These are phyloP conservation scores for Craspedostauros australis DNA, from an alignment of 108 stramenopile genomes.

Conservation along the genomic window DNA sequence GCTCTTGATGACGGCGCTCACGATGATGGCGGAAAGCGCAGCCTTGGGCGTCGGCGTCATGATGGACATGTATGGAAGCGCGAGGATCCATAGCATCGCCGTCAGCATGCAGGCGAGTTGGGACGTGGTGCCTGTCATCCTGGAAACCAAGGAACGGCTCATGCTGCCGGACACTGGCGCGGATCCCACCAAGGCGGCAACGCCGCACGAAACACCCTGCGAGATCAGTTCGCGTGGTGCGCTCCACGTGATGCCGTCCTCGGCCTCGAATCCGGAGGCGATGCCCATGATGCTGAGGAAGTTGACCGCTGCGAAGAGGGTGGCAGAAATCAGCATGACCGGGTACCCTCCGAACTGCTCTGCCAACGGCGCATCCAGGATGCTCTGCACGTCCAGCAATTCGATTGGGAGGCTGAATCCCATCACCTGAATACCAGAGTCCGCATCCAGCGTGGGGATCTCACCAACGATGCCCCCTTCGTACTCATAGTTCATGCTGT, in stretches of 20 bases:
- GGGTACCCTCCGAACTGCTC: conserved; percentile 55
- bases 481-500: conserved; percentile 54
- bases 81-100: conserved; percentile 63
- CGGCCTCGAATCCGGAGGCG: conserved; percentile 70
- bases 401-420: conserved; percentile 45
- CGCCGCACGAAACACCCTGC: conserved; percentile 65
- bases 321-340: conserved; percentile 42
- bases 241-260: conserved; percentile 69
- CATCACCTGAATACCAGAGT: conserved; percentile 52
- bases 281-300: conserved; percentile 76
- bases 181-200: conserved; percentile 61
- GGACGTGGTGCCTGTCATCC: conserved; percentile 74
- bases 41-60: conserved; percentile 76
- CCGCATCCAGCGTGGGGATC: conserved; percentile 53
- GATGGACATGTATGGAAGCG: conserved; percentile 77
- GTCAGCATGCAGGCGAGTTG: conserved; percentile 67
- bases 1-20: conserved; percentile 65
- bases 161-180: conserved; percentile 75
- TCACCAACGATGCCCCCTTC: conserved; percentile 73
- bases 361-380: conserved; percentile 49
- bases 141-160: conserved; percentile 65
- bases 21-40: conserved; percentile 68
- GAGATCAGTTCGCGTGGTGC: conserved; percentile 71
- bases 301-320: conserved; percentile 72
- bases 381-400: conserved; percentile 46